Base-by-base conservation (phyloP, 441 rosid genomes). In the Kokia cookei region DNA sequence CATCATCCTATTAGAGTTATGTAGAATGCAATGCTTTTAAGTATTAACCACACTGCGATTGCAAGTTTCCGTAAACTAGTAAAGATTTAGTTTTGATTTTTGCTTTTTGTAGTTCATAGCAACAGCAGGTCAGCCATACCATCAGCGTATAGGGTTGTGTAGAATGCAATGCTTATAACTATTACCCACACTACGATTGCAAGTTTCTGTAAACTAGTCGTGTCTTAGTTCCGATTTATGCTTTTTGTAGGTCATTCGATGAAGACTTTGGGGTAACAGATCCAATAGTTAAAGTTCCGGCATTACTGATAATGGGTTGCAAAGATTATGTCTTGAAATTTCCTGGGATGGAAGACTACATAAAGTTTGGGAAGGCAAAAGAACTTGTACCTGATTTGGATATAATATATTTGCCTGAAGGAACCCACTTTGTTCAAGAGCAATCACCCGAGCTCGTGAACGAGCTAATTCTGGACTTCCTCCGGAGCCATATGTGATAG, bases 371-470 rank as follows among this genome's bases (percentile, higher is more conserved):
- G 58, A 71, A 76, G 69, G 83, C 77, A 15, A 86, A 85, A 17
- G 71, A 87, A 19, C 76, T 78, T 75, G 88, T 86, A 2, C 86
- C 87, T 10, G 63, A 78, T 61, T 64, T 90, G 76, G 88, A 90
- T 74, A 82, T 80, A 43, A 57, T 75, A 15, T 72, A 71, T 73
- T 61, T 85, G 58, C 82, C 89, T 14, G 85, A 88, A 75, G 91
- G 91, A 17, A 80, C 66, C 13, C 90, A 88, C 83, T 90, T 88
- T 77, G 81, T 83, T 64, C 94, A 86, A 57, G 91, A 90, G 72
- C 90, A 90, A 47, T 80, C 73, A 7, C 89, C 91, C 5, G 88
- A 85, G 15, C 75, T 81, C 71, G 89, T 86, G 65, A 85, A 87
- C 74, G 79, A 81, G 72, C 84, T 82, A 12, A 53, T 89, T 69